Percentiles rank a stretch among this genome's conserved stretches.
phyloP scores from a whole-genome alignment of 495 filamentous ascomycete species.

The Hypoxylon cercidicola region DNA sequence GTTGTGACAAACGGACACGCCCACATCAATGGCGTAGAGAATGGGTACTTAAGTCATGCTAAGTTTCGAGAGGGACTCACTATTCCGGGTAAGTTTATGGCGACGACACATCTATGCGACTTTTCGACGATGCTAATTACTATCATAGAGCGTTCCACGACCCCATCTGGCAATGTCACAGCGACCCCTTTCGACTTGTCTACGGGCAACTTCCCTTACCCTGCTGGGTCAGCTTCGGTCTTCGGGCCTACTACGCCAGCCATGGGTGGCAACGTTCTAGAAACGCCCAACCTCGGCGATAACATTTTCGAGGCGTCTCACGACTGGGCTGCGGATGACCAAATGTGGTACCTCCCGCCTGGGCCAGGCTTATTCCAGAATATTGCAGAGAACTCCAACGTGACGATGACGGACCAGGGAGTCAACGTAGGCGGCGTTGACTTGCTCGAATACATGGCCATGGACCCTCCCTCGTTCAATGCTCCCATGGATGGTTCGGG shows the following conservation, averaged over 20 bases:
- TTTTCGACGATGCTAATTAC: not conserved
- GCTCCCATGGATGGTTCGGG: slow-evolving; percentile 48
- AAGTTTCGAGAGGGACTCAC: slow-evolving; percentile 44
- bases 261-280: slow-evolving; percentile 47
- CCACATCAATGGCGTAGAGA: slow-evolving; percentile 46
- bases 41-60: slow-evolving; percentile 43
- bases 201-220: slow-evolving; percentile 59
- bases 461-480: slow-evolving; percentile 57
- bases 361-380: slow-evolving; percentile 66
- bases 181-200: slow-evolving; percentile 65
- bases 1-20: slow-evolving; percentile 43
- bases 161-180: slow-evolving; percentile 61
- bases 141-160: slow-evolving; percentile 54
- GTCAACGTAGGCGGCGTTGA: slow-evolving; percentile 67
- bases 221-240: slow-evolving; percentile 55
- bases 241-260: slow-evolving; percentile 58
- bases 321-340: slow-evolving; percentile 58
- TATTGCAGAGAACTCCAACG: slow-evolving; percentile 57
- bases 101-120: not conserved
- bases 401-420: slow-evolving; percentile 68
- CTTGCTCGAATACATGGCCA: slow-evolving; percentile 66
- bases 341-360: slow-evolving; percentile 68
- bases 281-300: slow-evolving; percentile 37
- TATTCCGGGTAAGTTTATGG: slow-evolving; percentile 43
- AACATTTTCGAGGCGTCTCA: slow-evolving; percentile 49